Evolutionary conservation across 2,329 filamentous ascomycete genomes (phyloP), one percentile per base, ranked within the genome.

Genomic region (Rhytidhysteron rufulum): DNA sequence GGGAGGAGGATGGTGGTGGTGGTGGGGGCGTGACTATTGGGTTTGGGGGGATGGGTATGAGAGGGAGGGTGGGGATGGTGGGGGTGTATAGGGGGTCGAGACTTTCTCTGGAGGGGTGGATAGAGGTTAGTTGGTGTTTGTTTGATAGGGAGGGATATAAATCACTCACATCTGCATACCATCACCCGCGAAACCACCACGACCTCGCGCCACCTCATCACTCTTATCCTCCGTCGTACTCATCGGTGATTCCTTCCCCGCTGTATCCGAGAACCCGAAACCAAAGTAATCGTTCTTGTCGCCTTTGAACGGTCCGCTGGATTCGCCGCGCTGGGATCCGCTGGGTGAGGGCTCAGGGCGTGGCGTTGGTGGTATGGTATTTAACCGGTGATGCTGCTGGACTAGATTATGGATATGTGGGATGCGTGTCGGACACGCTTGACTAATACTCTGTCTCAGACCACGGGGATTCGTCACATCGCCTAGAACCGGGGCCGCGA

Each of bases 321-420:
- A 45, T 9, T 62, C 57, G 7, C 60, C 58, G 4, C 55, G 46
- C 7, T 40, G n/a, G 67, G 13, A 27, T 13, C 7, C 8, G 24
- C 13, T 7, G 24, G 8, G 7, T 13, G 24, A 27, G 24, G 13
- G 24, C 24, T 13, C 7, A 27, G 13, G 24, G 24, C 24, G 24
- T 27, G 13, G 66, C 5, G 66, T 72, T 3, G 62, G 66, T n/a
- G 67, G 66, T 21, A 71, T 69, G 0, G 63, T 61, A 8, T 55
- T 55, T 34, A 71, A 44, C 24, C 59, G 50, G 3, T 64, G 65
- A 20, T 54, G 49, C 7, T 50, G 54, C 33, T 50, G 31, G 27
- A 41, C 43, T 43, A 56, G 50, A 8, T 57, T 55, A 15, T 53
- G 44, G 34, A 56, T 53, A 20, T 39, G 57, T 2, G 66, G 57